phyloP scores from a whole-genome alignment of 306 rosid genomes.

The Senna tora region DNA sequence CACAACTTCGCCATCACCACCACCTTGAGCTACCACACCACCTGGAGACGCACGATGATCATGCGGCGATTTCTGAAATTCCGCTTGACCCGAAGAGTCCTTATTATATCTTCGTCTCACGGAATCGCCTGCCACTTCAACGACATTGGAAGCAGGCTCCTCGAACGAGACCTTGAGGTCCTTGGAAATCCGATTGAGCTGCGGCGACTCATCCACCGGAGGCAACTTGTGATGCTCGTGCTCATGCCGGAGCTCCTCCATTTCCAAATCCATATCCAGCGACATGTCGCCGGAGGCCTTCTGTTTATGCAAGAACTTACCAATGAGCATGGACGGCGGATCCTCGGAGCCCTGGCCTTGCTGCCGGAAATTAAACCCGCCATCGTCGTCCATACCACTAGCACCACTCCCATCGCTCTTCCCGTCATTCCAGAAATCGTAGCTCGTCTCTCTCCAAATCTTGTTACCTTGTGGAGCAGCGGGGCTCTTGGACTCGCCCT shows the following conservation, averaged over 20 bases:
- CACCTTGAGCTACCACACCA: constrained; percentile 8
- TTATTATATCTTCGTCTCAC: constrained; percentile 54
- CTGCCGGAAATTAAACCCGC: constrained; percentile 54
- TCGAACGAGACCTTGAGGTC: constrained; percentile 75
- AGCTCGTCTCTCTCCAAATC: constrained; percentile 70
- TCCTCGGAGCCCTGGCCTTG: constrained; percentile 45
- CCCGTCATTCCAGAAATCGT: constrained; percentile 52
- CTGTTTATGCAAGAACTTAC: constrained; percentile 76
- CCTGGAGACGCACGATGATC: constrained; percentile 39
- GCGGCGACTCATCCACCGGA: constrained; percentile 68
- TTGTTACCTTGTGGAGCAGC: not conserved
- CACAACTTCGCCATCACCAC: constrained; percentile 54
- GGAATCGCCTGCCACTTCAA: constrained; percentile 41
- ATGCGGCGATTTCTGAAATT: constrained; percentile 26
- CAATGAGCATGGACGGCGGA: constrained; percentile 82
- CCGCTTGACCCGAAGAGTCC: constrained; percentile 43
- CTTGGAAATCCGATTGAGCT: constrained; percentile 39
- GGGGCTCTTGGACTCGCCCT: constrained; percentile 18
- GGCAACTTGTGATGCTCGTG: constrained; percentile 43
- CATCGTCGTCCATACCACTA: not conserved
- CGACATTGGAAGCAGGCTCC: constrained; percentile 35
- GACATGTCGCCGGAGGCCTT: constrained; percentile 70
- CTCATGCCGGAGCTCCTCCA: constrained; percentile 71
- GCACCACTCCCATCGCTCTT: not conserved
- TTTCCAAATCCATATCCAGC: constrained; percentile 92